Conservation (phyloP, 139 green algal genomes). For the Chlorella sp. region DNA sequence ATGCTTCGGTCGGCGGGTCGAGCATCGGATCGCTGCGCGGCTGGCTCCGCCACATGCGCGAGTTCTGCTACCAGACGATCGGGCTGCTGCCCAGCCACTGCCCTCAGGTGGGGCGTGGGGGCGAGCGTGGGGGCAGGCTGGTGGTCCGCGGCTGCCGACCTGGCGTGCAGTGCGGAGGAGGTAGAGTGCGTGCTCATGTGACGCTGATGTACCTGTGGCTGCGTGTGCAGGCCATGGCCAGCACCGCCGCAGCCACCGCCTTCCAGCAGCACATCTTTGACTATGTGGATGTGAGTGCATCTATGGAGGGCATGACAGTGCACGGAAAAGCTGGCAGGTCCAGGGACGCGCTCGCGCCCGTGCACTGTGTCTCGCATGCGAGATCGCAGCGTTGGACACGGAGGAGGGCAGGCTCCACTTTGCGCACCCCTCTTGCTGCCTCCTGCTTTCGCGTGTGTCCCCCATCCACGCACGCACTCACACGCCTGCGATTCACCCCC, state of each 20-base stretch:
- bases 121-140: no score
- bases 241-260: not conserved
- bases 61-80: slow-evolving; percentile 53
- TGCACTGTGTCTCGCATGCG: not conserved
- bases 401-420: not conserved
- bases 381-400: no score
- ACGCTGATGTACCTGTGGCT: no score
- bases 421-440: no score
- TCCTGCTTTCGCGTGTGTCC: no score
- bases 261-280: slow-evolving; percentile 12
- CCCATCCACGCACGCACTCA: not conserved
- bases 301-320: not conserved
- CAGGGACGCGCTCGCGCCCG: not conserved
- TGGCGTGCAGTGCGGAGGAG: no score
- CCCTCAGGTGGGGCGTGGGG: no score
- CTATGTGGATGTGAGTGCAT: slow-evolving; percentile 11
- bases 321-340: not conserved
- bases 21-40: slow-evolving; percentile 36
- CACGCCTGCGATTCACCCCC: not conserved
- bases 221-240: slow-evolving; percentile 24
- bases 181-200: no score
- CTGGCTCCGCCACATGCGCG: slow-evolving; percentile 48
- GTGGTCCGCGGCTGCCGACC: no score
- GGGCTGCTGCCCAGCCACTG: slow-evolving; percentile 33
- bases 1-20: slow-evolving; percentile 38